Evolutionary conservation across 495 filamentous ascomycete species (phyloP).

Genomic region (Margaritispora aquatica): DNA sequence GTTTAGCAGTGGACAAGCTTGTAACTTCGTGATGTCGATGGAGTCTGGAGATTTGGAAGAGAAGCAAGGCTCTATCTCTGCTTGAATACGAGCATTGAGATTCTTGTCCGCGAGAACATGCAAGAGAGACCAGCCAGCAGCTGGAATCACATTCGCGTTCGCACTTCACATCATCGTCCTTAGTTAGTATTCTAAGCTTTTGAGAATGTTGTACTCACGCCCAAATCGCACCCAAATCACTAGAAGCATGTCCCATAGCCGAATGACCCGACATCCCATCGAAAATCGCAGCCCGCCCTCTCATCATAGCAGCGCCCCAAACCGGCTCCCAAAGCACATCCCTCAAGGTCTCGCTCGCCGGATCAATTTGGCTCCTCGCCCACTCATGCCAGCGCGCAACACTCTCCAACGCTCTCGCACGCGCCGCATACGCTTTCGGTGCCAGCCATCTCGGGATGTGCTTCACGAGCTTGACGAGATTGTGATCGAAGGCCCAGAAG

Average conservation of each 20-base stretch:
- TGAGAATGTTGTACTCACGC: constrained; percentile 9
- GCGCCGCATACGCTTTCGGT: constrained; percentile 10
- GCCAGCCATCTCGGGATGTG: constrained; percentile 19
- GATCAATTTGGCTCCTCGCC: constrained; percentile 5
- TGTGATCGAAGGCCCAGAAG: constrained; percentile 22
- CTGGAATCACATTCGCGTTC: constrained; percentile 23
- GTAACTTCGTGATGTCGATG: neutral
- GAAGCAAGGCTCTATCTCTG: constrained; percentile 11
- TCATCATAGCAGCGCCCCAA: constrained; percentile 22
- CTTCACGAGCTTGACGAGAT: constrained; percentile 8
- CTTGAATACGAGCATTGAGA: constrained; percentile 2
- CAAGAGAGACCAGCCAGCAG: constrained; percentile 20
- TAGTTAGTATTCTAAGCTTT: neutral
- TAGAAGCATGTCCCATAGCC: constrained; percentile 6
- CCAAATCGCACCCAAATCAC: constrained; percentile 24
- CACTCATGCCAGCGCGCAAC: constrained; percentile 18
- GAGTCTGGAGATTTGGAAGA: constrained; percentile 6
- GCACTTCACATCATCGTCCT: constrained; percentile 3
- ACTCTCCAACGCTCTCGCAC: constrained; percentile 14
- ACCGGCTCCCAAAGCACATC: constrained; percentile 16
- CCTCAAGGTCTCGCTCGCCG: neutral
- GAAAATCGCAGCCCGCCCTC: constrained; percentile 2
- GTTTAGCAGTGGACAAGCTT: constrained; percentile 19
- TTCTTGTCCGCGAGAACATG: constrained; percentile 3
- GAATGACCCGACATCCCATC: neutral